These are phyloP conservation scores for Taphrina pruni DNA, from an alignment of 1,139 yeast species.

Conservation along the genomic window DNA sequence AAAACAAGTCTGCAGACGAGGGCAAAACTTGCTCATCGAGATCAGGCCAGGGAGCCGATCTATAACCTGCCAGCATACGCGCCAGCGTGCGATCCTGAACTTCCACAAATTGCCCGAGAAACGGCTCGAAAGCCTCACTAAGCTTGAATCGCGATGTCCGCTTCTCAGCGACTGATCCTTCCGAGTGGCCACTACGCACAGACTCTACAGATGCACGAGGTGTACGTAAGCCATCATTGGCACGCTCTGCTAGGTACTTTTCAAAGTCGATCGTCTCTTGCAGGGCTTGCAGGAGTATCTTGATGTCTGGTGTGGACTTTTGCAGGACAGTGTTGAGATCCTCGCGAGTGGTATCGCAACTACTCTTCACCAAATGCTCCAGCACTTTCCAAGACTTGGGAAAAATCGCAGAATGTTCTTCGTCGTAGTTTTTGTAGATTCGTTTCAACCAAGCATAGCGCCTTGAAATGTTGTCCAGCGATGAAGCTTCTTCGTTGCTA, in stretches of 20 bases:
- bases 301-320: slow-evolving; percentile 58
- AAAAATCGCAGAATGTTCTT: slow-evolving; percentile 62
- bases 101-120: slow-evolving; percentile 81
- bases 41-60: slow-evolving; percentile 46
- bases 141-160: slow-evolving; percentile 59
- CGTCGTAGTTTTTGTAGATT: slow-evolving; percentile 65
- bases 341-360: slow-evolving; percentile 68
- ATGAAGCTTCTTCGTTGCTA: slow-evolving; percentile 84
- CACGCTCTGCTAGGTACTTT: slow-evolving; percentile 63
- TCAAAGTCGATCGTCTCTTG: slow-evolving; percentile 81
- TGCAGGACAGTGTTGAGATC: slow-evolving; percentile 64
- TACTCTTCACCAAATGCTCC: slow-evolving; percentile 63
- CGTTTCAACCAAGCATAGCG: slow-evolving; percentile 82
- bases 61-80: slow-evolving; percentile 60
- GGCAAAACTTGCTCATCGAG: slow-evolving; percentile 62
- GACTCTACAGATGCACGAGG: slow-evolving; percentile 43
- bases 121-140: slow-evolving; percentile 82
- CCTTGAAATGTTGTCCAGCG: slow-evolving; percentile 81
- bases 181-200: slow-evolving; percentile 18
- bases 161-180: slow-evolving; percentile 33
- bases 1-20: slow-evolving; percentile 85
- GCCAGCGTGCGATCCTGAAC: slow-evolving; percentile 74
- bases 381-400: slow-evolving; percentile 76
- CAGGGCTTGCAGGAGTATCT: slow-evolving; percentile 64
- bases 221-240: slow-evolving; percentile 53